Conservation (phyloP, 163 green algal species). For the Volvox carteri region DNA sequence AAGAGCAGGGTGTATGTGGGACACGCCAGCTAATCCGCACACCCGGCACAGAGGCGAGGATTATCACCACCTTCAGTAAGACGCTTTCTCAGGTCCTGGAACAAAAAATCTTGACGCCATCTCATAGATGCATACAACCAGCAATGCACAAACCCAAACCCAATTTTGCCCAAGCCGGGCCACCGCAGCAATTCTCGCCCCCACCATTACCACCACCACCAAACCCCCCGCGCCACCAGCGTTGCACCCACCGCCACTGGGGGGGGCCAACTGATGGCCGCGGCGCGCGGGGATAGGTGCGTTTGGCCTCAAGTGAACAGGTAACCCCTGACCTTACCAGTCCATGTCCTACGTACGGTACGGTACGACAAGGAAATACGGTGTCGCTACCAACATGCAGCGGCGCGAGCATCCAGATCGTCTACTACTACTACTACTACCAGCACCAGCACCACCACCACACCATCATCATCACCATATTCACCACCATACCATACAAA, state of each 20-base stretch:
- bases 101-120: too few relatives aligned
- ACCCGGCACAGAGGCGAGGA: too few relatives aligned
- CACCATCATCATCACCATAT: too few relatives aligned
- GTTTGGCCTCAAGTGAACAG: neutral
- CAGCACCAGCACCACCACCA: too few relatives aligned
- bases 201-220: neutral
- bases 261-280: conserved; percentile 4
- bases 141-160: too few relatives aligned
- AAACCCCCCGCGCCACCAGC: neutral
- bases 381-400: neutral
- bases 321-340: neutral
- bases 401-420: neutral
- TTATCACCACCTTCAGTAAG: too few relatives aligned
- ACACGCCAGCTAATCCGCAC: too few relatives aligned
- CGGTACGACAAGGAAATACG: neutral
- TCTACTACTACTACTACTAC: too few relatives aligned
- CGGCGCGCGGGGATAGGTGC: neutral
- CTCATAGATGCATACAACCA: too few relatives aligned
- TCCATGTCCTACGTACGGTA: neutral
- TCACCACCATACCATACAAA: too few relatives aligned
- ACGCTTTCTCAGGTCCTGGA: too few relatives aligned
- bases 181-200: neutral
- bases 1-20: too few relatives aligned
- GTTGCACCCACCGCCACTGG: neutral
- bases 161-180: neutral